Conservation (phyloP, 2,329 filamentous ascomycete genomes). For the Diaporthe eres region DNA sequence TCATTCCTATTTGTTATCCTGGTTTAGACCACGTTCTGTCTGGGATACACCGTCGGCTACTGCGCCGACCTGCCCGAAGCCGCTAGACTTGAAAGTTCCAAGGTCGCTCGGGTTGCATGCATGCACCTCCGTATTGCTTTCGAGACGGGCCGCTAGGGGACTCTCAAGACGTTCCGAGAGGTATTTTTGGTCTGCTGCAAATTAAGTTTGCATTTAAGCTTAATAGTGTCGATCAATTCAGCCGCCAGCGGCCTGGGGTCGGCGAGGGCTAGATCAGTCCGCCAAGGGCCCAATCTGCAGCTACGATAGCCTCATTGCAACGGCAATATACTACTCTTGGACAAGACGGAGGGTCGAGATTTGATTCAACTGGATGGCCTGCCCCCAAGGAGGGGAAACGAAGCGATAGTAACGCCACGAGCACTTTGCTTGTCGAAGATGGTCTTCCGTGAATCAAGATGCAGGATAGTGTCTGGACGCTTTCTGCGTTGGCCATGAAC, state of each 20-base stretch:
- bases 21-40: neutral
- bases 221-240: constrained; percentile 34
- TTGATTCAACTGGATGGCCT: neutral
- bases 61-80: constrained; percentile 3
- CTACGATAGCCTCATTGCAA: constrained; percentile 32
- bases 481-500: neutral
- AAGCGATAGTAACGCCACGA: constrained; percentile 18
- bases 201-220: constrained; percentile 34
- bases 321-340: constrained; percentile 22
- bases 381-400: neutral
- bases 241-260: constrained; percentile 14
- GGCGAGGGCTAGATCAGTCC: constrained; percentile 12
- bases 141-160: neutral
- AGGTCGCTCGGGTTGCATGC: neutral
- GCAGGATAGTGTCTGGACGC: constrained; percentile 10
- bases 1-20: neutral
- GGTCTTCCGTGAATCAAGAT: constrained; percentile 21
- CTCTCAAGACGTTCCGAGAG: neutral
- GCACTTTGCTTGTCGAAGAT: neutral
- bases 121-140: neutral
- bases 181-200: constrained; percentile 19
- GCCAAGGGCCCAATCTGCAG: constrained; percentile 28
- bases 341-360: neutral
- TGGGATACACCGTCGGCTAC: neutral
- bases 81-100: neutral